Evolutionary conservation across 345 rosid genomes (phyloP).

Genomic region (Brassica rapa): DNA sequence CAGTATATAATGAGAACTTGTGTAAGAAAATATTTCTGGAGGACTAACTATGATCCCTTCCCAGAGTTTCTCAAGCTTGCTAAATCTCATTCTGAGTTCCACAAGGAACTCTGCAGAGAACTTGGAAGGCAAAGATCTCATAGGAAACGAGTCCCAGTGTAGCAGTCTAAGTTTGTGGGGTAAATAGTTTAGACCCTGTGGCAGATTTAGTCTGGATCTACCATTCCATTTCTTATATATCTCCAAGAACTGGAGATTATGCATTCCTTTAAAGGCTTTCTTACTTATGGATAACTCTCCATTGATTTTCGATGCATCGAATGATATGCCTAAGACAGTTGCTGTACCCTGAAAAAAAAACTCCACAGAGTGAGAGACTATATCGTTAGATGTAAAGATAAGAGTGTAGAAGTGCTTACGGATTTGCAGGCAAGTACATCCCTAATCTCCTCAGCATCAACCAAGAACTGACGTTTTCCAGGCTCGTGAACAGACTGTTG

Average conservation of each 20-base stretch:
- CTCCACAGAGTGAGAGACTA: background rate
- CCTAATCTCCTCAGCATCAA: background rate
- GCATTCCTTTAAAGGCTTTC: background rate
- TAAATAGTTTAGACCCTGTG: background rate
- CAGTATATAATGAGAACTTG: background rate
- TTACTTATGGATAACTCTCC: background rate
- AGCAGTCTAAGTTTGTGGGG: background rate
- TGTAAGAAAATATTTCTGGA: background rate
- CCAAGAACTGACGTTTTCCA: background rate
- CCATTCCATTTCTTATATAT: background rate
- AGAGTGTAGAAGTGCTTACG: background rate
- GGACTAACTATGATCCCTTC: background rate
- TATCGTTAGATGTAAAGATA: background rate
- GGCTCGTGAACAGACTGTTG: background rate
- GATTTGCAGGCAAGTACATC: background rate
- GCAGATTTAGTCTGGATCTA: background rate
- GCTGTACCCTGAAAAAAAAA: background rate
- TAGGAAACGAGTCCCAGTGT: background rate
- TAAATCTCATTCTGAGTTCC: background rate
- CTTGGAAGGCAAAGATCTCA: background rate
- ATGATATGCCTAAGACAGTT: background rate
- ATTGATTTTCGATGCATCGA: background rate
- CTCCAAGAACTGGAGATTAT: background rate
- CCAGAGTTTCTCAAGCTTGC: background rate
- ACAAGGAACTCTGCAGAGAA: background rate